Evolutionary conservation across 2,329 filamentous ascomycete genomes (phyloP).

Genomic region (Ceratocystis ficicola): DNA sequence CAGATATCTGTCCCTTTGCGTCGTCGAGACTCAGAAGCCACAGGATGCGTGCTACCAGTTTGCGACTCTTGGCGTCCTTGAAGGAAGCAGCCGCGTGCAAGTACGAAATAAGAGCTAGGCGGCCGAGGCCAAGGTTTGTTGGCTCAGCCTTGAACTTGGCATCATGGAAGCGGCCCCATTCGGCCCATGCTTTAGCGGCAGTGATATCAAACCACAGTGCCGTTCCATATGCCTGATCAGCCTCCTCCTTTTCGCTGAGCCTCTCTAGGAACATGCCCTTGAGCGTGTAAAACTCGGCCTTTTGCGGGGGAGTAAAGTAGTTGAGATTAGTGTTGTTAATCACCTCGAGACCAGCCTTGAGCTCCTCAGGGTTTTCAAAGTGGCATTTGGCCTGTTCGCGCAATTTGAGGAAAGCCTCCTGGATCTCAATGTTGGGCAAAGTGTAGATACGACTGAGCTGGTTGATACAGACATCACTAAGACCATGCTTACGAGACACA

Average conservation of each 20-base stretch:
- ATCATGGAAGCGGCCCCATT: constrained; percentile 98
- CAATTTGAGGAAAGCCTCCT: constrained; percentile 95
- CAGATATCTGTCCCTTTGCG: constrained; percentile 65
- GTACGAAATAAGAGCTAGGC: constrained; percentile 90
- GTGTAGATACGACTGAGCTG: constrained; percentile 98
- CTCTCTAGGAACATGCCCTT: constrained; percentile 99
- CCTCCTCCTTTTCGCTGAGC: constrained; percentile 77
- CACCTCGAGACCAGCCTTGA: constrained; percentile 86
- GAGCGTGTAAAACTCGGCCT: constrained; percentile 96
- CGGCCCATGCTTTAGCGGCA: constrained; percentile 93
- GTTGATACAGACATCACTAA: constrained; percentile 93
- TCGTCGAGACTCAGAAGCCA: constrained; percentile 95
- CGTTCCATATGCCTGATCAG: constrained; percentile 86
- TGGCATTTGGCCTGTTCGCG: constrained; percentile 98
- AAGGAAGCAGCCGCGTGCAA: constrained; percentile 91
- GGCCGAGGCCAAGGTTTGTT: constrained; percentile 65
- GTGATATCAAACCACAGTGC: constrained; percentile 93
- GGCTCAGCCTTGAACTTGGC: constrained; percentile 89
- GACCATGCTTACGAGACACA: constrained; percentile 89
- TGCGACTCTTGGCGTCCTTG: constrained; percentile 93
- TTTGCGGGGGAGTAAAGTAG: constrained; percentile 91
- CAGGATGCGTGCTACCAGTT: constrained; percentile 81
- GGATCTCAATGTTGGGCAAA: constrained; percentile 96
- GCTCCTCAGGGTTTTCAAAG: constrained; percentile 87
- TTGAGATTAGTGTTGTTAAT: constrained; percentile 99